Evolutionary conservation across 495 filamentous ascomycete species (phyloP).

Genomic region (Evernia prunastri): DNA sequence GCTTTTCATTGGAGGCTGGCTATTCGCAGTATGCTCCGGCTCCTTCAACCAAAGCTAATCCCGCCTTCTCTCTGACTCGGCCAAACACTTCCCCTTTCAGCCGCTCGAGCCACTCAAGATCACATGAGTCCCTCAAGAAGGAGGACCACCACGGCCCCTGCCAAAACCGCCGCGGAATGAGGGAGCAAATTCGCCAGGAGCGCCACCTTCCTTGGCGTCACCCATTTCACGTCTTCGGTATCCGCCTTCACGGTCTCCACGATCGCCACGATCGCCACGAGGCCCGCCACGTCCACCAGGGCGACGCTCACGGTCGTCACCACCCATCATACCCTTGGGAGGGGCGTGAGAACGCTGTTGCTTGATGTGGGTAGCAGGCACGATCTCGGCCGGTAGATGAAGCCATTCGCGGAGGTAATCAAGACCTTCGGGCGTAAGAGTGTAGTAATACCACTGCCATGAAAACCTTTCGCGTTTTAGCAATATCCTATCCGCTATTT

Average conservation of each 20-base stretch:
- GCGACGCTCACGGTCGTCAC: constrained; percentile 78
- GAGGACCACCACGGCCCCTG: constrained; percentile 76
- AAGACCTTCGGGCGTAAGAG: constrained; percentile 97
- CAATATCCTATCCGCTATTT: not conserved
- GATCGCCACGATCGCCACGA: constrained; percentile 50
- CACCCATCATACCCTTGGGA: constrained; percentile 96
- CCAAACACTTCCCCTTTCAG: constrained; percentile 35
- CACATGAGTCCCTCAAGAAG: constrained; percentile 37
- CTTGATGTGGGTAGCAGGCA: constrained; percentile 99
- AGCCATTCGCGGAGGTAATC: constrained; percentile 99
- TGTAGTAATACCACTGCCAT: constrained; percentile 99
- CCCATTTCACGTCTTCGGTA: constrained; percentile 84
- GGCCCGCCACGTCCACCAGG: constrained; percentile 58
- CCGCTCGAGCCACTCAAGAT: constrained; percentile 4
- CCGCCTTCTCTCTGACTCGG: constrained; percentile 47
- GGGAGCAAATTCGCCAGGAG: constrained; percentile 90
- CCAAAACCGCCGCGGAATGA: constrained; percentile 93
- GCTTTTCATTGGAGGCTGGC: not conserved
- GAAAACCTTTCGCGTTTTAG: constrained; percentile 53
- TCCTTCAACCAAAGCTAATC: constrained; percentile 36
- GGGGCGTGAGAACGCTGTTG: constrained; percentile 98
- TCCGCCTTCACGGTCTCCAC: constrained; percentile 84
- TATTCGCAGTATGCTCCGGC: constrained; percentile 41
- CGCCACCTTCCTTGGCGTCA: constrained; percentile 85
- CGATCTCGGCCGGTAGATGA: constrained; percentile 98